Evolutionary conservation across 2,329 filamentous ascomycete genomes (phyloP).

Genomic region (Diaporthe sp.): DNA sequence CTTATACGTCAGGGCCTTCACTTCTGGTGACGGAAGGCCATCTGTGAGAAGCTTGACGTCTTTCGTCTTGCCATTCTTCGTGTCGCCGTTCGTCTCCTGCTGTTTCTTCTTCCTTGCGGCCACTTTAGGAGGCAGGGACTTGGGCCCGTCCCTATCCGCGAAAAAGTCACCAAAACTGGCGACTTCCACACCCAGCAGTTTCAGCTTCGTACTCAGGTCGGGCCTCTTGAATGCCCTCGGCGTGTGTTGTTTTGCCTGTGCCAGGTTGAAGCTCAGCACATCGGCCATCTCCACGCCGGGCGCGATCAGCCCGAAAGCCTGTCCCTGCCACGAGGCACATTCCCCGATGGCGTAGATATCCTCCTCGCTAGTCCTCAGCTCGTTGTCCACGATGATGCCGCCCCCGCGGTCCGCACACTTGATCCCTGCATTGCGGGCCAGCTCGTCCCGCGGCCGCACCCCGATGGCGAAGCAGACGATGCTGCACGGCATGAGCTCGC

Average conservation of each 20-base stretch:
- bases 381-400: conserved; percentile 78
- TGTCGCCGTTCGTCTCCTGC: conserved; percentile 50
- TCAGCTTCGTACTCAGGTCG: conserved; percentile 91
- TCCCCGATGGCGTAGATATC: conserved; percentile 91
- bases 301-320: conserved; percentile 90
- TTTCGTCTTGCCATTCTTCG: conserved; percentile 51
- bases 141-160: conserved; percentile 86
- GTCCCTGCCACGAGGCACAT: conserved; percentile 89
- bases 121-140: conserved; percentile 71
- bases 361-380: conserved; percentile 77
- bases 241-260: conserved; percentile 80
- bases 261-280: conserved; percentile 90
- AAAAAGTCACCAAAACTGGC: conserved; percentile 96
- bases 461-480: conserved; percentile 93
- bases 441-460: conserved; percentile 83
- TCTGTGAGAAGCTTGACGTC: conserved; percentile 65
- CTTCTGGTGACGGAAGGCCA: conserved; percentile 69
- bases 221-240: conserved; percentile 82
- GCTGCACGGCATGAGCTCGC: conserved; percentile 80
- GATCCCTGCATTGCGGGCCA: conserved; percentile 79
- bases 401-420: conserved; percentile 79
- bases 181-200: conserved; percentile 90
- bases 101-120: conserved; percentile 59
- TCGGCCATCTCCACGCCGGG: conserved; percentile 95
- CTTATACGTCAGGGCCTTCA: conserved; percentile 89